A percentile compares a stretch with the other conserved stretches of the same genome.
phyloP scores from a whole-genome alignment of 805 yeast species.

The Maudiozyma saulgeensis region DNA sequence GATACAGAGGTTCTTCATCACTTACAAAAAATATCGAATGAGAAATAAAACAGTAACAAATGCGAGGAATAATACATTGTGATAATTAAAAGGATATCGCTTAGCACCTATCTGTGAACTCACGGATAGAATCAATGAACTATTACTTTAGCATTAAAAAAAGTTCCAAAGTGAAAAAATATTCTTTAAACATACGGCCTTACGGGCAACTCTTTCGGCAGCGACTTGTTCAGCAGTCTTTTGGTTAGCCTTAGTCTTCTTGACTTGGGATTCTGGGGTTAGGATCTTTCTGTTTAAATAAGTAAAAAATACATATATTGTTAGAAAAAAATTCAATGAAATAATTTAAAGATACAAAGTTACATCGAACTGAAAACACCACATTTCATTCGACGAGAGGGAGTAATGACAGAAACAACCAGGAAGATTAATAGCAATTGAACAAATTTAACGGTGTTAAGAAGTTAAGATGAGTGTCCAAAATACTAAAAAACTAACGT shows the following conservation, averaged over 20 bases:
- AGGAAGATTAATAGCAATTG: slow-evolving; percentile 12
- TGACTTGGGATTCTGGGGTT: slow-evolving; percentile 77
- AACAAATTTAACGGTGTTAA: slow-evolving; percentile 8
- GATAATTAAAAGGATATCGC: neutral
- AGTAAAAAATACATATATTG: slow-evolving; percentile 3
- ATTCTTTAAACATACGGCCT: slow-evolving; percentile 54
- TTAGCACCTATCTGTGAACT: slow-evolving; percentile 1
- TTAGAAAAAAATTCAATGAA: slow-evolving; percentile 7
- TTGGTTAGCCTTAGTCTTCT: slow-evolving; percentile 71
- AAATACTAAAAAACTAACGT: slow-evolving; percentile 9
- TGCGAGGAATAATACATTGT: neutral
- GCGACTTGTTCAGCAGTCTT: slow-evolving; percentile 69
- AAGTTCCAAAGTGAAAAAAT: neutral
- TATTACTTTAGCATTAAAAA: neutral
- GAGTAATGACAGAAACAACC: slow-evolving; percentile 27
- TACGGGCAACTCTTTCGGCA: slow-evolving; percentile 70
- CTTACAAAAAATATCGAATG: slow-evolving; percentile 1
- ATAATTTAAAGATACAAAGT: slow-evolving; percentile 17
- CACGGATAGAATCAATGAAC: neutral
- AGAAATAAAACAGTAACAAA: neutral
- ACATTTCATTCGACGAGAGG: slow-evolving; percentile 34
- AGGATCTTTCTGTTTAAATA: slow-evolving; percentile 31
- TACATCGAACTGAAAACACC: slow-evolving; percentile 33
- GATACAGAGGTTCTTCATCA: slow-evolving; percentile 46
- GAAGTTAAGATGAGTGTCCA: slow-evolving; percentile 1